Percentiles rank a stretch among this genome's conserved stretches.
Evolutionary conservation across 495 filamentous ascomycete species (phyloP).

Genomic region (Penicillium waksmanii): DNA sequence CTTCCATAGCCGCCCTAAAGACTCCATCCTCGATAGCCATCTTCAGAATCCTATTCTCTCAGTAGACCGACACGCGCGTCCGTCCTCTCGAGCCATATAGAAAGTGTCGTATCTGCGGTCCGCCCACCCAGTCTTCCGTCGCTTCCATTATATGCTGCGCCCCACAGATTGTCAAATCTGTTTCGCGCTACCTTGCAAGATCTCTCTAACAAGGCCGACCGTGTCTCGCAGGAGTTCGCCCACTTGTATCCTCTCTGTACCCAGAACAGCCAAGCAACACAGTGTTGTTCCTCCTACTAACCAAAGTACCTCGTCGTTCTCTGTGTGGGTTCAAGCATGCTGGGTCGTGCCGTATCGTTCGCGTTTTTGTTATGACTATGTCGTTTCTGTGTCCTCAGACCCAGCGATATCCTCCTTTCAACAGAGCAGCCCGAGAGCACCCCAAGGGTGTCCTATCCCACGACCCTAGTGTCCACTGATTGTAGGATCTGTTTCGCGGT

Average conservation of each 20-base stretch:
- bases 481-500: background rate
- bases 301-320: slow-evolving; percentile 1
- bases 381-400: background rate
- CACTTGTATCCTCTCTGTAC: too few species aligned
- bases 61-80: slow-evolving; percentile 1
- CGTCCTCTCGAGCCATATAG: slow-evolving; percentile 1
- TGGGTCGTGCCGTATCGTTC: slow-evolving; percentile 1
- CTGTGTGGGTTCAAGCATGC: slow-evolving; percentile 1
- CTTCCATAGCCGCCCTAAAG: slow-evolving; percentile 8
- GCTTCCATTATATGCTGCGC: too few species aligned
- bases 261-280: background rate
- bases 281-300: background rate
- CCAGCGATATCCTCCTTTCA: too few species aligned
- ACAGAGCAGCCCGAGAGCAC: too few species aligned
- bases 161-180: too few species aligned
- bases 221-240: too few species aligned
- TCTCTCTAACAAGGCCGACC: too few species aligned
- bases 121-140: background rate
- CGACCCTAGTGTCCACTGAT: background rate
- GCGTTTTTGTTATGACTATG: background rate
- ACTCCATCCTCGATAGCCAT: slow-evolving; percentile 10
- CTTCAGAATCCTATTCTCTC: slow-evolving; percentile 4
- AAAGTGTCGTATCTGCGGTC: slow-evolving; percentile 1
- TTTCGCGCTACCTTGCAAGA: too few species aligned
- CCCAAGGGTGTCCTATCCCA: too few species aligned